Conservation (phyloP, 2,329 filamentous ascomycete species). For the Talaromyces islandicus region DNA sequence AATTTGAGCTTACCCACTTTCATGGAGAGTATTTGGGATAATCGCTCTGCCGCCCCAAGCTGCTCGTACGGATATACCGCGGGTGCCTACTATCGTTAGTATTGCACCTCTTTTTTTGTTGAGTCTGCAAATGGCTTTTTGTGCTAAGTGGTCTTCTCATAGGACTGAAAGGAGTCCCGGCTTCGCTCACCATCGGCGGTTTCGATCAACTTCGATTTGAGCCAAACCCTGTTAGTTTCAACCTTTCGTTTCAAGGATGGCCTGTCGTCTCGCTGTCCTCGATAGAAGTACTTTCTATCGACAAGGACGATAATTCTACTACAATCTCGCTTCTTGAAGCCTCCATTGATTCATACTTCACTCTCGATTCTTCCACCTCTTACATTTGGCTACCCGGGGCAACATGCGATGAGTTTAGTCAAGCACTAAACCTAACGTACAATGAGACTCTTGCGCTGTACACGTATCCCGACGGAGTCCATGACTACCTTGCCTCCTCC, state of each 20-base stretch:
- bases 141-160: constrained; percentile 2
- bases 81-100: constrained; percentile 24
- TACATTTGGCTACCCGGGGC: constrained; percentile 34
- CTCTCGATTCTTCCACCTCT: constrained; percentile 36
- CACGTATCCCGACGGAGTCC: neutral
- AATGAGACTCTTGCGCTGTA: neutral
- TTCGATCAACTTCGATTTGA: constrained; percentile 25
- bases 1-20: neutral
- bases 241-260: constrained; percentile 21
- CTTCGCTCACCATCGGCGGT: constrained; percentile 27
- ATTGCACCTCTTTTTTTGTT: neutral
- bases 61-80: constrained; percentile 30
- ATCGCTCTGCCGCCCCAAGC: constrained; percentile 13
- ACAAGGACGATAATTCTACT: constrained; percentile 16
- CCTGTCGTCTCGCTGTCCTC: constrained; percentile 26
- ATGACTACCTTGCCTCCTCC: neutral
- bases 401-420: constrained; percentile 31
- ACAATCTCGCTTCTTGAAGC: constrained; percentile 16
- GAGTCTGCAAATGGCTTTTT: neutral
- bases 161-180: constrained; percentile 23
- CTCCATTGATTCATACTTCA: constrained; percentile 18
- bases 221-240: constrained; percentile 22
- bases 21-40: neutral
- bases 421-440: constrained; percentile 13
- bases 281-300: constrained; percentile 17